phyloP scores from a whole-genome alignment of 2,329 filamentous ascomycete species.

The Allantophomopsis lycopodina region DNA sequence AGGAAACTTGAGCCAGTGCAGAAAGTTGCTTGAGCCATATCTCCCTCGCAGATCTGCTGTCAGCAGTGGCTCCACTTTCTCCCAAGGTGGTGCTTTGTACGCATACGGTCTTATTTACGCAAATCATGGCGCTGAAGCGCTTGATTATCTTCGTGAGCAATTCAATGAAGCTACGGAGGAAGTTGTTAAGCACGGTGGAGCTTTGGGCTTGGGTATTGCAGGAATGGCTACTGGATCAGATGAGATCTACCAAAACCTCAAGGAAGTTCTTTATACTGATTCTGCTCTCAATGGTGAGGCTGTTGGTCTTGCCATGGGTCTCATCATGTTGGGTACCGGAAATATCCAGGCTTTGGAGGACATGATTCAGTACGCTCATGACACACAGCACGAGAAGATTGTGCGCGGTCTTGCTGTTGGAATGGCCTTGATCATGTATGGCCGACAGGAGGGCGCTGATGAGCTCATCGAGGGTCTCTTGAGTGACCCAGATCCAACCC shows the following conservation, averaged over 20 bases:
- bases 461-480: slow-evolving; percentile 87
- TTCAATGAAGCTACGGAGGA: slow-evolving; percentile 72
- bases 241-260: slow-evolving; percentile 83
- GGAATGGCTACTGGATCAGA: slow-evolving; percentile 94
- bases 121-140: slow-evolving; percentile 86
- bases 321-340: slow-evolving; percentile 97
- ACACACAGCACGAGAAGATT: slow-evolving; percentile 98
- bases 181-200: slow-evolving; percentile 93
- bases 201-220: slow-evolving; percentile 86
- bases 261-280: slow-evolving; percentile 78
- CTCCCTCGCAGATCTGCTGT: slow-evolving; percentile 66
- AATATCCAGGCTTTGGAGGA: slow-evolving; percentile 87
- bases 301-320: slow-evolving; percentile 87
- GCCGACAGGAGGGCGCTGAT: slow-evolving; percentile 86
- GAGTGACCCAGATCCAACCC: slow-evolving; percentile 82
- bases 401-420: slow-evolving; percentile 89
- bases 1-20: slow-evolving; percentile 84
- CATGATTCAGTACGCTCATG: slow-evolving; percentile 96
- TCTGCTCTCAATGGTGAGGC: slow-evolving; percentile 95
- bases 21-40: slow-evolving; percentile 89
- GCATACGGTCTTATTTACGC: slow-evolving; percentile 94
- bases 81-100: slow-evolving; percentile 89
- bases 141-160: slow-evolving; percentile 64
- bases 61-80: slow-evolving; percentile 72
- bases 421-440: slow-evolving; percentile 98